Evolutionary conservation across 2,329 filamentous ascomycete species (phyloP), one percentile per base, ranked within the genome.

Genomic region (Neofusicoccum sp.): DNA sequence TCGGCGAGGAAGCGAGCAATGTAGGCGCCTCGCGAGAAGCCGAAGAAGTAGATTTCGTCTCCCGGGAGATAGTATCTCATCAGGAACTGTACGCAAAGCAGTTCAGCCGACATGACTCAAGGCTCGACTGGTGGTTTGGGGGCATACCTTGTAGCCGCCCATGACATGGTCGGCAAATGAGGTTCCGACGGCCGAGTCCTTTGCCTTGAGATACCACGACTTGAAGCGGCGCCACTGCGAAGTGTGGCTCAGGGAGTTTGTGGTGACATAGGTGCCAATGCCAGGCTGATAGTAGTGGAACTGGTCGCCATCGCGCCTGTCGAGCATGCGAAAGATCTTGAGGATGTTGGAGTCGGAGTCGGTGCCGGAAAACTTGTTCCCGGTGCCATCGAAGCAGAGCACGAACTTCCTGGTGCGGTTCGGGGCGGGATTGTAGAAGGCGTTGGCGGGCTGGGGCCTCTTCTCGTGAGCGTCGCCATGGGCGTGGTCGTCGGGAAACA

Each of bases 121-220:
- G 5, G 4, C 20, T 43, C 12, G 51, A 16, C 2, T 12, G 6
- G 41, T 83, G 81, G 45, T 80, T 80, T 70, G 90, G 90, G 71
- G 87, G 89, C 14, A 16, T 71, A 93, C 91, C 59, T 87, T 86
- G 74, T 95, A 95, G 1, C 89, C 90, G 6, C 87, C 90, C 66
- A 95, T 89, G 9, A 95, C 90, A 75, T 95, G 90, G 61, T 91
- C 83, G 65, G 89, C 89, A 65, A 96, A 93, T 0, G 88, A 91
- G 0, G 88, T 89, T 1, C 91, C 91, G 63, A 96, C 75, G 8
- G 90, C 90, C 3, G 88, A 90, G 72, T 95, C 90, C 66, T 91
- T 91, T 62, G 88, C 86, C 66, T 90, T 90, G 44, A 81, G 75
- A 68, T 87, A 89, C 84, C 86, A 89, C 7, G 85, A 87, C 63